Evolutionary conservation across 1,139 yeast genomes (phyloP), one percentile per base, ranked within the genome.

Genomic region (Kurtzmaniella quercitrusa): DNA sequence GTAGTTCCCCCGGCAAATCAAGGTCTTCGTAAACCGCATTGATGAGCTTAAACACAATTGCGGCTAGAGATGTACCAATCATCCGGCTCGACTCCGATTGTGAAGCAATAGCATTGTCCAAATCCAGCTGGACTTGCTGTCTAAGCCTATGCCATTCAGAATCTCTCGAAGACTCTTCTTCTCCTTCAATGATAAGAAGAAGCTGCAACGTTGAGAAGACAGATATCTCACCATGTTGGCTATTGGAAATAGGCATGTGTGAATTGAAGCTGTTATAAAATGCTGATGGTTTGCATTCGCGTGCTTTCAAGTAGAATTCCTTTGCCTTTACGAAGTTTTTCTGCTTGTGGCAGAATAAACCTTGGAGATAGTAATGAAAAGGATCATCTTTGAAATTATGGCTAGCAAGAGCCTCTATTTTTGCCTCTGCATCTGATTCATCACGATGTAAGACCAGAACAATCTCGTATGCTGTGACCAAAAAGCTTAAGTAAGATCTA

Each of bases 291-390:
- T 27, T 27, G 31, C 3, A n/a, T 3, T 27, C 10, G 12, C 31
- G 31, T 10, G 14, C 31, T 48, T 65, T 66, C 34, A 58, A 42
- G 48, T 65, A 73, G 43, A 67, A 70, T 43, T 62, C 65, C 44
- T 70, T 65, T 2, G 79, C 68, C 1, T 64, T 59, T 25, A 58
- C 58, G 3, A 68, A 43, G 37, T 71, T 63, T 1, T 71, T 72
- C 16, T 56, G 51, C 34, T 56, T 50, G 38, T 75, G 80, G 47
- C 62, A 60, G 43, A 60, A 62, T 2, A 68, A 44, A 0, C 69
- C 81, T 43, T 65, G 62, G 14, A 74, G 47, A 48, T 70, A 73
- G 29, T 62, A 59, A 2, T 70, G 52, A 37, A 58, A 54, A 0
- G 77, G 71, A 19, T 36, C 25, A 17, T 17, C n/a, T 3, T 11